Percentiles rank a stretch among this genome's conserved stretches.
These are phyloP conservation scores for Amyloporia xantha DNA, from an alignment of 768 basidiomycete species.

Conservation along the genomic window DNA sequence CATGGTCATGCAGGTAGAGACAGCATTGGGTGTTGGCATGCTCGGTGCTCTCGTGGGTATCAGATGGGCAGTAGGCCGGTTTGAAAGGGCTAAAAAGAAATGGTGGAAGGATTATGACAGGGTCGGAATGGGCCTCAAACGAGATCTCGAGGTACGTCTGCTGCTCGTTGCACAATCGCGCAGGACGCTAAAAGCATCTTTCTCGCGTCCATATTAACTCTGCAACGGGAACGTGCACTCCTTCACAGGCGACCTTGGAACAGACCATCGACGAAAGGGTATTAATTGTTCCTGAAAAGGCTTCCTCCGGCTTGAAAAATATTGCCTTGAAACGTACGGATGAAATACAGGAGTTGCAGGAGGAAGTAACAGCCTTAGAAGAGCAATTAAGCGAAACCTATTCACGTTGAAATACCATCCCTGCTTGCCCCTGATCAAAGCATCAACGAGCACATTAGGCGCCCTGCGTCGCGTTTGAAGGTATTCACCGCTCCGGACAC, in stretches of 20 bases:
- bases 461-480: neutral
- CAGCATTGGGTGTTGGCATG: constrained; percentile 53
- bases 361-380: constrained; percentile 37
- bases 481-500: neutral
- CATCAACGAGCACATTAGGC: too few species aligned
- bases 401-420: too few species aligned
- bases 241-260: constrained; percentile 39
- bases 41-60: constrained; percentile 43
- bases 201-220: too few species aligned
- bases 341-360: constrained; percentile 38
- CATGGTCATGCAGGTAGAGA: constrained; percentile 45
- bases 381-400: constrained; percentile 1
- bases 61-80: constrained; percentile 57
- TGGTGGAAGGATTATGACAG: constrained; percentile 69
- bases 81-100: constrained; percentile 58
- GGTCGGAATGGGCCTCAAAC: constrained; percentile 52
- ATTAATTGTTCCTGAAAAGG: constrained; percentile 41
- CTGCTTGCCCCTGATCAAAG: too few species aligned
- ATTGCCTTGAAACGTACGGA: constrained; percentile 34
- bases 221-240: too few species aligned
- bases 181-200: too few species aligned
- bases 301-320: constrained; percentile 39
- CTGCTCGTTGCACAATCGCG: constrained; percentile 6
- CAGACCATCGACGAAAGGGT: constrained; percentile 47
- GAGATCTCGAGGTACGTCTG: constrained; percentile 60